Conservation (phyloP, 2,329 filamentous ascomycete genomes). For the Colletotrichum tropicale region DNA sequence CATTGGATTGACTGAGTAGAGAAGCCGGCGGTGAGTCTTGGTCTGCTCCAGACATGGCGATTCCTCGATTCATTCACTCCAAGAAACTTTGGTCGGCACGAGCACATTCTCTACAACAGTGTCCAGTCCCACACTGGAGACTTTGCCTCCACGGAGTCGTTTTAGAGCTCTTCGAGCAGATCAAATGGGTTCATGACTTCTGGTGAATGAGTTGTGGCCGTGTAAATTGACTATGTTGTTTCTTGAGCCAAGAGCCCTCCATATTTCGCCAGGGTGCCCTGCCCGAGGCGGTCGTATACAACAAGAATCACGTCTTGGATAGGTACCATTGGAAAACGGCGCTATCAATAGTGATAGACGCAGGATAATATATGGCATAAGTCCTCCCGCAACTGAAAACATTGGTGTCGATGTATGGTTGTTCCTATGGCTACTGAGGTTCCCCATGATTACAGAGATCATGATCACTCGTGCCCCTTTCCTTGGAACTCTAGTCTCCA, state of each 20-base stretch:
- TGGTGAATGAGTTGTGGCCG: rapidly evolving
- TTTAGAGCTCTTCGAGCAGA: neutral
- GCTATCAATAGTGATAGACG: neutral
- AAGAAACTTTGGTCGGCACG: neutral
- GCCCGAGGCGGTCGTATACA: neutral
- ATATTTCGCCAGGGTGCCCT: neutral
- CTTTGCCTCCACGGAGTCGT: neutral
- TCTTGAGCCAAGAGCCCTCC: neutral
- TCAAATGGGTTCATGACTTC: neutral
- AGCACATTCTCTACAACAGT: neutral
- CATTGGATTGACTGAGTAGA: neutral
- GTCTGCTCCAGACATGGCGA: neutral
- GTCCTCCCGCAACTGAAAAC: neutral
- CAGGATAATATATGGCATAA: neutral
- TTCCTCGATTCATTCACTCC: neutral
- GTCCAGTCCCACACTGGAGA: neutral
- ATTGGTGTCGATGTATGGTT: neutral
- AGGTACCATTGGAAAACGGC: neutral
- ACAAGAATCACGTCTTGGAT: neutral
- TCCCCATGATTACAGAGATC: neutral
- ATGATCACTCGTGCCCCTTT: rapidly evolving
- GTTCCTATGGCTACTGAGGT: neutral
- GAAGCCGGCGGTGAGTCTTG: neutral
- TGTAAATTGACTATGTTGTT: neutral
- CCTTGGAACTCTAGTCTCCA: neutral